Percentiles rank a stretch among this genome's conserved stretches.
These are phyloP conservation scores for Yarrowia bubula DNA, from an alignment of 805 yeast species.

Conservation along the genomic window DNA sequence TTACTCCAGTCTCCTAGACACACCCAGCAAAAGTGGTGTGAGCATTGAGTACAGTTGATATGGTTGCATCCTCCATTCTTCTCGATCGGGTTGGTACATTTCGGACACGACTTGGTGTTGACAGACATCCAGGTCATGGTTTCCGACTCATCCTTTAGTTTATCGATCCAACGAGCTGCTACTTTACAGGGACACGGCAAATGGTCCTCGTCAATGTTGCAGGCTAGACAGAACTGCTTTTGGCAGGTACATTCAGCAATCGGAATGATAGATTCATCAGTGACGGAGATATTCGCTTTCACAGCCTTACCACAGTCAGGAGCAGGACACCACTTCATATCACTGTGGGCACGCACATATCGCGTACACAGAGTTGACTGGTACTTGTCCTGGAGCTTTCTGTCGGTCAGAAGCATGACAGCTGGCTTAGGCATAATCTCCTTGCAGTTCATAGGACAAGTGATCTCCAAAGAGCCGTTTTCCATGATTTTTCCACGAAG, in stretches of 20 bases:
- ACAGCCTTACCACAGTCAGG: slow-evolving; percentile 71
- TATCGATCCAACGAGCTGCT: slow-evolving; percentile 67
- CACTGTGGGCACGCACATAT: slow-evolving; percentile 53
- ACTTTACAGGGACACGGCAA: slow-evolving; percentile 78
- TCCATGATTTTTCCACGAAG: slow-evolving; percentile 45
- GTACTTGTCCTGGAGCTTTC: slow-evolving; percentile 33
- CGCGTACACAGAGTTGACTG: slow-evolving; percentile 38
- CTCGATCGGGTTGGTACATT: slow-evolving; percentile 76
- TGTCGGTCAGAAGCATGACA: slow-evolving; percentile 42
- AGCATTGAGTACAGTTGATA: slow-evolving; percentile 82
- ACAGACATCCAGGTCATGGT: slow-evolving; percentile 83
- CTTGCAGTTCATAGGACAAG: slow-evolving; percentile 62
- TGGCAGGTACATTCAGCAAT: slow-evolving; percentile 50
- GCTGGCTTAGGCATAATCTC: slow-evolving; percentile 40
- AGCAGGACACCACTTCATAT: slow-evolving; percentile 76
- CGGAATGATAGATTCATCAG: slow-evolving; percentile 28
- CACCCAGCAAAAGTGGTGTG: slow-evolving; percentile 87
- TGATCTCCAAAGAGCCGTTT: slow-evolving; percentile 44
- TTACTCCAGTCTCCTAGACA: slow-evolving; percentile 73
- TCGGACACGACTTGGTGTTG: slow-evolving; percentile 84
- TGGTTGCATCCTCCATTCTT: slow-evolving; percentile 97
- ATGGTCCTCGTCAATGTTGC: slow-evolving; percentile 68
- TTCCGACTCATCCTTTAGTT: slow-evolving; percentile 83
- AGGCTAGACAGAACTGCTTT: slow-evolving; percentile 76
- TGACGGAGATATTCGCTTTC: slow-evolving; percentile 51